Evolutionary conservation across 2,329 filamentous ascomycete species (phyloP).

Genomic region (Fulvia fulva): DNA sequence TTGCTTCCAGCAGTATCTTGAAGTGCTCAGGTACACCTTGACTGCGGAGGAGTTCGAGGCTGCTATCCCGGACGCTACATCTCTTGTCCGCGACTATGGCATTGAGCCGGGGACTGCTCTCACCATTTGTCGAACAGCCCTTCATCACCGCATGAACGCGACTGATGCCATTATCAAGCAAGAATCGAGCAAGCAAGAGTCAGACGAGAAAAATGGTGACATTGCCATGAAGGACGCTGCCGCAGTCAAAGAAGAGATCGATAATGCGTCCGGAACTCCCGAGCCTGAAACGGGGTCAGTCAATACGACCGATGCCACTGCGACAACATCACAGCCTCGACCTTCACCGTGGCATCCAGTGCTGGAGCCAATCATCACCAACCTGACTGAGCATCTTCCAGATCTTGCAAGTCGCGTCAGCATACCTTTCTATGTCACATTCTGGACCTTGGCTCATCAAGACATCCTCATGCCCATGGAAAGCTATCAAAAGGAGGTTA

Average conservation of each 20-base stretch:
- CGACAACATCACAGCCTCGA: slow-evolving; percentile 5
- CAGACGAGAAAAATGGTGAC: neutral
- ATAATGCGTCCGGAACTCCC: slow-evolving; percentile 2
- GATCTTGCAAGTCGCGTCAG: slow-evolving; percentile 68
- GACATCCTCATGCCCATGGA: slow-evolving; percentile 74
- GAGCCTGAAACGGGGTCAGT: neutral
- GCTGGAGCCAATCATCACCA: slow-evolving; percentile 68
- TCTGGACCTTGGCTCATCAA: slow-evolving; percentile 84
- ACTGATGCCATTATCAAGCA: slow-evolving; percentile 36
- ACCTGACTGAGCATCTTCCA: slow-evolving; percentile 58
- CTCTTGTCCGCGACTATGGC: slow-evolving; percentile 72
- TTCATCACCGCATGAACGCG: slow-evolving; percentile 61
- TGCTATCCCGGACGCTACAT: slow-evolving; percentile 69
- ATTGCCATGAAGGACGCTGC: slow-evolving; percentile 36
- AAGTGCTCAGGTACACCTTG: slow-evolving; percentile 78
- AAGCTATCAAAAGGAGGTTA: slow-evolving; percentile 74
- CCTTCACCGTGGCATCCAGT: slow-evolving; percentile 58
- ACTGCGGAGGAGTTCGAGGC: slow-evolving; percentile 71
- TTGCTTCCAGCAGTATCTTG: slow-evolving; percentile 81
- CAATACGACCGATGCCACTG: slow-evolving; percentile 2
- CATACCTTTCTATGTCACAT: slow-evolving; percentile 79
- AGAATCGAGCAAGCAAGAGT: slow-evolving; percentile 28
- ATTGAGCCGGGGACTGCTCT: slow-evolving; percentile 80
- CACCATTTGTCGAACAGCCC: slow-evolving; percentile 70
- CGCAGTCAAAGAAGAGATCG: slow-evolving; percentile 11